Conservation (phyloP, 495 filamentous ascomycete species). For the Hypoxylon subgilvum region DNA sequence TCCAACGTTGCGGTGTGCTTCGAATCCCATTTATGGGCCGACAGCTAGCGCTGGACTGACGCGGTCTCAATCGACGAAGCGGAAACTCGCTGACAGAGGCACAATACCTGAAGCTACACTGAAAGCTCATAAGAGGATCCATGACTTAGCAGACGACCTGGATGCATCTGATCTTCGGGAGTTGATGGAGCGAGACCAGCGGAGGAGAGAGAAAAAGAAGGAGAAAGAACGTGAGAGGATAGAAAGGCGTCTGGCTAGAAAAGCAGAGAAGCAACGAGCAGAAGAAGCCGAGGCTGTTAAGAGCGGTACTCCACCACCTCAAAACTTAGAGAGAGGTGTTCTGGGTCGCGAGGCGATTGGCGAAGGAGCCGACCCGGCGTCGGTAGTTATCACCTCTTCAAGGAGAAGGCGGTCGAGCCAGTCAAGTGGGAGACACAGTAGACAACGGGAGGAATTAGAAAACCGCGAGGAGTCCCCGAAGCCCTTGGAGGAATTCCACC, state of each 20-base stretch:
- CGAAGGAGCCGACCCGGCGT: constrained; percentile 50
- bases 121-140: constrained; percentile 73
- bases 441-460: constrained; percentile 24
- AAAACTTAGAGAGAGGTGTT: constrained; percentile 60
- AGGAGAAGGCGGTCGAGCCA: constrained; percentile 45
- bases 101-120: constrained; percentile 67
- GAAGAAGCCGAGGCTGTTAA: constrained; percentile 47
- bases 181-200: constrained; percentile 81
- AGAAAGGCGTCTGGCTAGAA: constrained; percentile 69
- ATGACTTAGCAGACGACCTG: constrained; percentile 80
- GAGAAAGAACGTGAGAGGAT: constrained; percentile 73
- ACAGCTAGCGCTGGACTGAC: constrained; percentile 23
- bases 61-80: constrained; percentile 51
- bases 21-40: constrained; percentile 60
- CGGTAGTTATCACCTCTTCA: constrained; percentile 55
- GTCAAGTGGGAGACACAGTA: constrained; percentile 27
- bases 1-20: constrained; percentile 76
- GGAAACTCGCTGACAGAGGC: constrained; percentile 51
- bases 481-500: constrained; percentile 48
- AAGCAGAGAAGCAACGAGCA: constrained; percentile 69
- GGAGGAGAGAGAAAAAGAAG: constrained; percentile 75
- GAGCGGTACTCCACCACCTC: constrained; percentile 56
- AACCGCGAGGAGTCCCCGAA: constrained; percentile 30
- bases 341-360: constrained; percentile 57
- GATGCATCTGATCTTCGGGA: constrained; percentile 80